phyloP scores from a whole-genome alignment of 2,329 filamentous ascomycete species.

The Hypocrella siamensis region DNA sequence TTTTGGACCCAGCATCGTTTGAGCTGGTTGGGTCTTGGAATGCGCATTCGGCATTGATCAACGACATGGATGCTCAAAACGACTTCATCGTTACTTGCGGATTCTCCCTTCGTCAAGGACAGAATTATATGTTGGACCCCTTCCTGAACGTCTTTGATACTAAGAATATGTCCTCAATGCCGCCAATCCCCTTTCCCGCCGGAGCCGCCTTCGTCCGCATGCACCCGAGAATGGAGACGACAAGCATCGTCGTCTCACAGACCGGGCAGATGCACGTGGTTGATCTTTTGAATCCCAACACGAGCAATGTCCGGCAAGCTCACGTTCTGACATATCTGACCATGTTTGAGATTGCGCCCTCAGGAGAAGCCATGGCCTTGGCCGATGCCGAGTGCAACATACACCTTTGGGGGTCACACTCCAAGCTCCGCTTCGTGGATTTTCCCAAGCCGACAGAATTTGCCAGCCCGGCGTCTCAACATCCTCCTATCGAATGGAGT shows the following conservation, averaged over 20 bases:
- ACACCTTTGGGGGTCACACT: slow-evolving; percentile 76
- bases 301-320: slow-evolving; percentile 70
- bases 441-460: slow-evolving; percentile 65
- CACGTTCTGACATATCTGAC: slow-evolving; percentile 61
- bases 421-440: slow-evolving; percentile 77
- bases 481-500: slow-evolving; percentile 50
- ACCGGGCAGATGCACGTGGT: slow-evolving; percentile 90
- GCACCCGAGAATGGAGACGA: slow-evolving; percentile 91
- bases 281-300: slow-evolving; percentile 85
- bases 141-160: slow-evolving; percentile 93
- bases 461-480: slow-evolving; percentile 46
- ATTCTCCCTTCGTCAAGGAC: slow-evolving; percentile 63
- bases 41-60: slow-evolving; percentile 76
- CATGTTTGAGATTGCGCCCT: slow-evolving; percentile 74
- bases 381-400: slow-evolving; percentile 65
- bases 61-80: slow-evolving; percentile 93
- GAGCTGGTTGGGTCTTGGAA: slow-evolving; percentile 75
- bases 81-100: slow-evolving; percentile 94
- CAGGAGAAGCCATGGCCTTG: slow-evolving; percentile 71
- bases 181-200: slow-evolving; percentile 82
- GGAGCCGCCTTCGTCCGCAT: slow-evolving; percentile 90
- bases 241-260: slow-evolving; percentile 83
- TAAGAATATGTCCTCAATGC: slow-evolving; percentile 74
- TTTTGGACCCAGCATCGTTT: slow-evolving; percentile 68
- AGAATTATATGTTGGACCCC: slow-evolving; percentile 70